Evolutionary conservation across 768 basidiomycete genomes (phyloP).

Genomic region (Artomyces pyxidatus): DNA sequence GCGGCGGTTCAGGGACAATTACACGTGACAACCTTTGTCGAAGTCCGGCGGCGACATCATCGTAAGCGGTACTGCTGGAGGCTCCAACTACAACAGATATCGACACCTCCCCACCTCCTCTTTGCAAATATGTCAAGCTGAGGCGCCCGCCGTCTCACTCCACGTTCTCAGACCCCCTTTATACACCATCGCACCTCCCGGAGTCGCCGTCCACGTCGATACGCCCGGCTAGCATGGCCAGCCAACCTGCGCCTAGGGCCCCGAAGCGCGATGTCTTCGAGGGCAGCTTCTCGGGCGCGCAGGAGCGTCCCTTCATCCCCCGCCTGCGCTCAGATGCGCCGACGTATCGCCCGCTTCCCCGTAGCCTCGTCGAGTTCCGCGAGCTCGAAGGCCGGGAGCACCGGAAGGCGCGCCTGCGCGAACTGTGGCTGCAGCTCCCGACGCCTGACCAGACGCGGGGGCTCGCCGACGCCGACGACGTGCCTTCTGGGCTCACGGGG

Average conservation of each 20-base stretch:
- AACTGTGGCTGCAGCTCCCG: conserved; percentile 56
- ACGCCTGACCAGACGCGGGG: conserved; percentile 20
- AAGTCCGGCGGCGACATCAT: no score
- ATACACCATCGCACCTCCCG: no score
- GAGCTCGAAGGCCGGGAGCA: conserved; percentile 53
- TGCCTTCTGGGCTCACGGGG: conserved; percentile 23
- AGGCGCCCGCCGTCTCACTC: no score
- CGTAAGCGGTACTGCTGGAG: no score
- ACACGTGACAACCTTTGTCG: no score
- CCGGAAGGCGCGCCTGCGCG: conserved; percentile 51
- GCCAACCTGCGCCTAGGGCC: not conserved
- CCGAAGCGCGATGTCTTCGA: conserved; percentile 47
- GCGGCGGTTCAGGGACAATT: no score
- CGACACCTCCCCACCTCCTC: no score
- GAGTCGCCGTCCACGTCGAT: no score
- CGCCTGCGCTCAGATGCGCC: conserved; percentile 48
- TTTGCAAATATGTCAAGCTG: no score
- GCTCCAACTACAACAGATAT: no score
- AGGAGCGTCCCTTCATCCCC: conserved; percentile 50
- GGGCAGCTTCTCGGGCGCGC: conserved; percentile 41
- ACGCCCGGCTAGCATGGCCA: not conserved
- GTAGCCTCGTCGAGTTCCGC: conserved; percentile 55
- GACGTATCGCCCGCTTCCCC: conserved; percentile 31
- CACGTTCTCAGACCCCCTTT: no score
- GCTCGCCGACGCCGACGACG: conserved; percentile 16